Percentiles rank a stretch among this genome's conserved stretches.
Conservation (phyloP, 352 stramenopile species). For the Globisporangium mamillatum region DNA sequence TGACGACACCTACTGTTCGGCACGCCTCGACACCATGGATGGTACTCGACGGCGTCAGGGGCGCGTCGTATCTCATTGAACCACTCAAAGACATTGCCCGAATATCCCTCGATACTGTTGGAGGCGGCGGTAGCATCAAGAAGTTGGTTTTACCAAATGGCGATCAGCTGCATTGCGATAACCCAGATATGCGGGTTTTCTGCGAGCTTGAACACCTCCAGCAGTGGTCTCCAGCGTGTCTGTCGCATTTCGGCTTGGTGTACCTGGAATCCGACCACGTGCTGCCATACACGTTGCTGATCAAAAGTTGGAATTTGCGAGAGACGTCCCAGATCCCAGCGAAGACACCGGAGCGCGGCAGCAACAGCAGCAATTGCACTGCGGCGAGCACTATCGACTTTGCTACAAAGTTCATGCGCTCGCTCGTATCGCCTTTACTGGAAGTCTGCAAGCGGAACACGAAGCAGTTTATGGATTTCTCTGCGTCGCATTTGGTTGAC, state of each 20-base stretch:
- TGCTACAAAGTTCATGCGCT: constrained; percentile 47
- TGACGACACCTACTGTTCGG: not conserved
- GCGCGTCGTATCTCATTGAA: constrained; percentile 34
- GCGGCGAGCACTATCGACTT: constrained; percentile 18
- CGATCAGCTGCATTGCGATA: constrained; percentile 45
- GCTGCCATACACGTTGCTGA: constrained; percentile 58
- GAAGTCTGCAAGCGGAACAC: constrained; percentile 51
- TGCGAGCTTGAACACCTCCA: constrained; percentile 49
- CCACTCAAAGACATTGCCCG: constrained; percentile 34
- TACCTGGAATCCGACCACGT: constrained; percentile 48
- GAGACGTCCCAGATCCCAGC: constrained; percentile 22
- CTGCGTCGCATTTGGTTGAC: constrained; percentile 36
- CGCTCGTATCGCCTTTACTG: constrained; percentile 39
- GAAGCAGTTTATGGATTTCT: constrained; percentile 38
- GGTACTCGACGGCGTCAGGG: constrained; percentile 50
- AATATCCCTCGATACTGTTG: not conserved
- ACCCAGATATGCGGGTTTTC: constrained; percentile 41
- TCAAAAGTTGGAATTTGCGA: constrained; percentile 56
- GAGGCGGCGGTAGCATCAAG: constrained; percentile 13
- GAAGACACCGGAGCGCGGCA: not conserved
- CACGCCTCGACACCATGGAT: constrained; percentile 35
- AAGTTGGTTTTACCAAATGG: constrained; percentile 47
- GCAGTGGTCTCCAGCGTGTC: constrained; percentile 46
- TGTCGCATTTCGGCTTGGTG: constrained; percentile 58
- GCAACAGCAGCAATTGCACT: not conserved